Conservation (phyloP, 345 rosid genomes). For the Melaleuca quinquenervia region DNA sequence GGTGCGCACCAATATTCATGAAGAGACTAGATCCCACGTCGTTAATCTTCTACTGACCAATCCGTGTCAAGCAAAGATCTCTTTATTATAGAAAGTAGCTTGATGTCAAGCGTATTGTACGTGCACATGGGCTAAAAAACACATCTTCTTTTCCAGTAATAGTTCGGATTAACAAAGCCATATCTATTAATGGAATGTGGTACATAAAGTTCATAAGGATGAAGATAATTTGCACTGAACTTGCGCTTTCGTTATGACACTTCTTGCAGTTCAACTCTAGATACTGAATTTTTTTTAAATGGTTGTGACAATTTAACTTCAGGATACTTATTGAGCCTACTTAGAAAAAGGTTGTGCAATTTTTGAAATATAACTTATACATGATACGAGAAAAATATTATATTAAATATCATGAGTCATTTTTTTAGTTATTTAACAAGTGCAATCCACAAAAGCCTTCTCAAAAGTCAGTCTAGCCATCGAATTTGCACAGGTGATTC, state of each 20-base stretch:
- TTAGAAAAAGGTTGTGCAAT: background rate
- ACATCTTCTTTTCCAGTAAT: background rate
- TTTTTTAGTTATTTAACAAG: background rate
- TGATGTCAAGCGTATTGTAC: background rate
- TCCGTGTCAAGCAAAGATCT: background rate
- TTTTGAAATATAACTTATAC: no score
- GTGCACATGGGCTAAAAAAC: background rate
- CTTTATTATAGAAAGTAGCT: background rate
- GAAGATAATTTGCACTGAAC: background rate
- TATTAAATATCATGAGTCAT: no score
- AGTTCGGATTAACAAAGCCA: background rate
- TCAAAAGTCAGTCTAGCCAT: background rate
- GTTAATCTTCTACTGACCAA: background rate
- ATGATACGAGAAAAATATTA: no score
- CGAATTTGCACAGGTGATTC: slow-evolving; percentile 3
- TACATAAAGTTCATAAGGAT: background rate
- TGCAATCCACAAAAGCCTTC: background rate
- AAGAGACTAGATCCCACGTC: background rate
- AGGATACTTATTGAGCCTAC: background rate
- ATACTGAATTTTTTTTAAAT: background rate
- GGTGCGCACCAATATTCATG: background rate
- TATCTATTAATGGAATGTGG: background rate
- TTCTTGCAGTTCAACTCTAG: background rate
- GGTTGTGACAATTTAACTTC: background rate
- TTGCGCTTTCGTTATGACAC: background rate